Evolutionary conservation across 1,284 basidiomycete genomes (phyloP).

Genomic region (Pseudozyma thailandica): DNA sequence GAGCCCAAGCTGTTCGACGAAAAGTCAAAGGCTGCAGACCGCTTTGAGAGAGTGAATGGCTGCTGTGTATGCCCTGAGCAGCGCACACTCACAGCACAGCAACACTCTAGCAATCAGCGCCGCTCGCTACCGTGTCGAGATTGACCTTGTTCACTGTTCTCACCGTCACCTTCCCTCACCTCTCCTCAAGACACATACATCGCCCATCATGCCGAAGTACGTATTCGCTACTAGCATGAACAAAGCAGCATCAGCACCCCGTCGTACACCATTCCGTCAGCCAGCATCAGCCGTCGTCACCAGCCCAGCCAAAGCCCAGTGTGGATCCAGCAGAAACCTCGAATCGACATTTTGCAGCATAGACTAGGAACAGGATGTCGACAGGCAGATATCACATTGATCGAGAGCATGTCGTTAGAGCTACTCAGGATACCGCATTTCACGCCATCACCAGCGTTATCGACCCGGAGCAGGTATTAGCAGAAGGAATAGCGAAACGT

Average conservation of each 20-base stretch:
- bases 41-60: neutral
- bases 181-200: constrained; percentile 53
- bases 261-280: neutral
- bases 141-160: constrained; percentile 26
- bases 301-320: neutral
- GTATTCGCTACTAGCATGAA: constrained; percentile 34
- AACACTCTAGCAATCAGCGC: neutral
- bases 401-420: too few species aligned
- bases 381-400: too few species aligned
- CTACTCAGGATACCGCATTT: too few species aligned
- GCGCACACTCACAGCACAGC: neutral
- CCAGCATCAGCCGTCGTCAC: neutral
- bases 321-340: neutral
- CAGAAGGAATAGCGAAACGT: too few species aligned
- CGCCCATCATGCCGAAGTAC: constrained; percentile 65
- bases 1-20: too few species aligned
- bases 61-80: too few species aligned
- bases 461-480: too few species aligned
- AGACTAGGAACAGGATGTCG: too few species aligned
- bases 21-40: neutral
- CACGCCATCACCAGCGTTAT: too few species aligned
- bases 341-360: neutral
- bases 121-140: constrained; percentile 13
- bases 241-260: neutral
- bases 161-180: constrained; percentile 33